Conservation (phyloP, 2,329 filamentous ascomycete genomes). For the Pestalotiopsis sp. region DNA sequence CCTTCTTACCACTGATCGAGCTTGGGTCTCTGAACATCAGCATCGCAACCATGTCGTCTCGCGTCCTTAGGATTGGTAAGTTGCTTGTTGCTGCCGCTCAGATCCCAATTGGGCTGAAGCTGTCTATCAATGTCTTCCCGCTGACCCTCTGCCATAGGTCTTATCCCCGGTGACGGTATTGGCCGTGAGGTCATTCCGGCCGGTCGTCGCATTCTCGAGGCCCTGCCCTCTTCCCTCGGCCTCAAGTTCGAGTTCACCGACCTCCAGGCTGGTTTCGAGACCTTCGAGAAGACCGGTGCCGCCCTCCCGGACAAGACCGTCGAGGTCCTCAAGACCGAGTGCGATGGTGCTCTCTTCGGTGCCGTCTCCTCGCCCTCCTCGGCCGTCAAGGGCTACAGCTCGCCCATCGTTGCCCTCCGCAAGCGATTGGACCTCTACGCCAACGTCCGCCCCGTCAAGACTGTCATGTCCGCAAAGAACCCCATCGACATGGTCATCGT, state of each 20-base stretch:
- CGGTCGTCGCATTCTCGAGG: slow-evolving; percentile 87
- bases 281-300: slow-evolving; percentile 85
- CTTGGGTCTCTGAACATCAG: slow-evolving; percentile 30
- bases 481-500: slow-evolving; percentile 97
- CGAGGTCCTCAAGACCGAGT: slow-evolving; percentile 84
- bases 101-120: neutral
- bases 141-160: slow-evolving; percentile 56
- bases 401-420: slow-evolving; percentile 93
- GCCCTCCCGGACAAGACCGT: slow-evolving; percentile 92
- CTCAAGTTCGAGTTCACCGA: slow-evolving; percentile 94
- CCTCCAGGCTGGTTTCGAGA: slow-evolving; percentile 90
- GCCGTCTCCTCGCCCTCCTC: slow-evolving; percentile 91
- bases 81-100: slow-evolving; percentile 12
- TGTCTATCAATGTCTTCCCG: neutral
- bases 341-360: slow-evolving; percentile 94
- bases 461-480: slow-evolving; percentile 63
- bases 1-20: neutral
- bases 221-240: slow-evolving; percentile 85
- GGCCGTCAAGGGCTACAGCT: slow-evolving; percentile 93
- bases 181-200: slow-evolving; percentile 98
- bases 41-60: slow-evolving; percentile 54
- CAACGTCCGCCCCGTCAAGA: slow-evolving; percentile 96
- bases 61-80: slow-evolving; percentile 70
- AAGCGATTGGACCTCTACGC: slow-evolving; percentile 95
- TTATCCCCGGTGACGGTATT: slow-evolving; percentile 98